Evolutionary conservation across 2,329 filamentous ascomycete species (phyloP).

Genomic region (Penicillium sp.): DNA sequence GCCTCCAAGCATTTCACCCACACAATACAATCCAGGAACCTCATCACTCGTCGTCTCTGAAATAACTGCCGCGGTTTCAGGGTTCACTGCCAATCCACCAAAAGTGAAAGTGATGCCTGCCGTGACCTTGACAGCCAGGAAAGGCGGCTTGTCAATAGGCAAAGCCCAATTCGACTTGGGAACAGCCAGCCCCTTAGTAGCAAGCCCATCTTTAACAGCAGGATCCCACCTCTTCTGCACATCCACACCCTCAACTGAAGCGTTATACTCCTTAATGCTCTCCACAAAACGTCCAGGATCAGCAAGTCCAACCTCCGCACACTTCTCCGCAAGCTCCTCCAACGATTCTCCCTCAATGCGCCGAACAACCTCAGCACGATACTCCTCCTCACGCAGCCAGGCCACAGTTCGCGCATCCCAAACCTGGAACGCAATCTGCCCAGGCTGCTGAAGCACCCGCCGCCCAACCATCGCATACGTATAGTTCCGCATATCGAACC

Average conservation of each 20-base stretch:
- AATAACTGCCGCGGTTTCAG: conserved; percentile 48
- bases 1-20: conserved; percentile 59
- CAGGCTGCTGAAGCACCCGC: conserved; percentile 53
- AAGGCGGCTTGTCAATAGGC: conserved; percentile 50
- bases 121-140: conserved; percentile 55
- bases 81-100: conserved; percentile 52
- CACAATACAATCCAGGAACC: conserved; percentile 52
- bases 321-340: conserved; percentile 49
- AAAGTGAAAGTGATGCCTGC: conserved; percentile 63
- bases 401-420: conserved; percentile 49
- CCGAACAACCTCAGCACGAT: conserved; percentile 49
- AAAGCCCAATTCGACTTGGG: conserved; percentile 61
- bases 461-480: conserved; percentile 59
- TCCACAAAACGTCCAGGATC: conserved; percentile 42
- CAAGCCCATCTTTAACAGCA: conserved; percentile 51
- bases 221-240: conserved; percentile 48
- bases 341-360: conserved; percentile 46
- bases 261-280: conserved; percentile 51
- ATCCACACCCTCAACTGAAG: conserved; percentile 46
- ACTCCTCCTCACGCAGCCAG: conserved; percentile 55
- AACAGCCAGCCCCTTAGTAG: conserved; percentile 35
- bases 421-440: conserved; percentile 54
- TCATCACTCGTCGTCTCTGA: conserved; percentile 36
- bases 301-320: conserved; percentile 44
- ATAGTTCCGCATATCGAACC: conserved; percentile 56